These are phyloP conservation scores for Gossypium laxum DNA, from an alignment of 441 rosid genomes.

Conservation along the genomic window DNA sequence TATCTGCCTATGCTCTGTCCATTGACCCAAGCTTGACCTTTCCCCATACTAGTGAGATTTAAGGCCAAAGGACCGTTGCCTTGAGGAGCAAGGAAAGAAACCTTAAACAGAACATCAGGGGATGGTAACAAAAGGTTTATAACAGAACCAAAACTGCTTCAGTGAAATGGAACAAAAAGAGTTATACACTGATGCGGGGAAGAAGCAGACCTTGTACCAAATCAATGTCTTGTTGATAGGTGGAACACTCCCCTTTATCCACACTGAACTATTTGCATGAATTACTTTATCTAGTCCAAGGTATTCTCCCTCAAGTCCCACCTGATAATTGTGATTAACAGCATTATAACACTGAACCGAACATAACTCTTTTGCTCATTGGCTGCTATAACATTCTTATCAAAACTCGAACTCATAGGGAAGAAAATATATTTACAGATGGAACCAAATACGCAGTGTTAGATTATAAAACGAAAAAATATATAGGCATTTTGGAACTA, in stretches of 20 bases:
- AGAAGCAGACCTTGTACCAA: slow-evolving; percentile 56
- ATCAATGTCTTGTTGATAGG: slow-evolving; percentile 43
- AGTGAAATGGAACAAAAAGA: background rate
- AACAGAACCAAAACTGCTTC: background rate
- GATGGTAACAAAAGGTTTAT: background rate
- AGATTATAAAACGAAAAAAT: background rate
- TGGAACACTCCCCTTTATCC: slow-evolving; percentile 31
- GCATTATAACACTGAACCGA: background rate
- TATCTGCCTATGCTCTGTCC: slow-evolving; percentile 54
- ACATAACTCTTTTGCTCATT: background rate
- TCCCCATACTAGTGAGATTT: slow-evolving; percentile 56
- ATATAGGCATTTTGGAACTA: background rate
- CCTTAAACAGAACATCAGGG: slow-evolving; percentile 21
- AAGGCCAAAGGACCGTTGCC: slow-evolving; percentile 49
- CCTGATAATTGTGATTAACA: slow-evolving; percentile 26
- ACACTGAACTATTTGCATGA: slow-evolving; percentile 41
- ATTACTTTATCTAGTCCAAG: slow-evolving; percentile 35
- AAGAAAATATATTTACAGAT: background rate
- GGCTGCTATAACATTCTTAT: background rate
- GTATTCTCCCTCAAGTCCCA: slow-evolving; percentile 54
- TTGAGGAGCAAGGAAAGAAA: slow-evolving; percentile 32
- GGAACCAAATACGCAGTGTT: background rate
- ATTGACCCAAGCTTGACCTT: slow-evolving; percentile 70
- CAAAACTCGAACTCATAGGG: background rate
- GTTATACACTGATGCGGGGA: background rate